Conservation (phyloP, 192 early-diverging fungal genomes). For the Entomortierella parvispora region DNA sequence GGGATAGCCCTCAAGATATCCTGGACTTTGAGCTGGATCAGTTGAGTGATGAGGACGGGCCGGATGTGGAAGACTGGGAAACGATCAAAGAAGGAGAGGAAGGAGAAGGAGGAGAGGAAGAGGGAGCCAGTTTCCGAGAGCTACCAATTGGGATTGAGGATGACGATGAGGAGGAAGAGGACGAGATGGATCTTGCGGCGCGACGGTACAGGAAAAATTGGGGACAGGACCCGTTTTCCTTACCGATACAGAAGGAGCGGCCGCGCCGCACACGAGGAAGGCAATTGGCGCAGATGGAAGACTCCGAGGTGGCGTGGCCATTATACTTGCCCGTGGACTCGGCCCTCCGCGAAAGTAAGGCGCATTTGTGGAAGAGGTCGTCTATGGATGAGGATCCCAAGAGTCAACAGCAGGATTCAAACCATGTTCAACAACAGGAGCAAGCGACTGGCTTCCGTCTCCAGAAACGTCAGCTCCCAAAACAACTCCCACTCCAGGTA, state of each 20-base stretch:
- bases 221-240: neutral
- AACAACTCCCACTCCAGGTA: slow-evolving; percentile 7
- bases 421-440: neutral
- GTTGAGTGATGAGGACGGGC: neutral
- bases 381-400: neutral
- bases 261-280: slow-evolving; percentile 4
- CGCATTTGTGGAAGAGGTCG: neutral
- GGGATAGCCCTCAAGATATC: slow-evolving; percentile 3
- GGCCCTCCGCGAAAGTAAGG: neutral
- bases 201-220: neutral
- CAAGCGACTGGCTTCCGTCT: neutral
- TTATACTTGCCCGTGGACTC: slow-evolving; percentile 16
- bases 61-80: slow-evolving; percentile 3
- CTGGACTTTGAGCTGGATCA: slow-evolving; percentile 3
- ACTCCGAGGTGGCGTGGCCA: slow-evolving; percentile 10
- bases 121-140: neutral
- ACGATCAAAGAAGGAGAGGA: neutral
- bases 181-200: neutral
- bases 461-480: neutral
- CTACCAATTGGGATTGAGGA: slow-evolving; percentile 8
- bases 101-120: neutral
- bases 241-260: neutral
- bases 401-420: neutral
- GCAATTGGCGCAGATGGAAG: neutral
- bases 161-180: slow-evolving; percentile 14